These are phyloP conservation scores for Lachancea cidri DNA, from an alignment of 805 yeast species.

Conservation along the genomic window DNA sequence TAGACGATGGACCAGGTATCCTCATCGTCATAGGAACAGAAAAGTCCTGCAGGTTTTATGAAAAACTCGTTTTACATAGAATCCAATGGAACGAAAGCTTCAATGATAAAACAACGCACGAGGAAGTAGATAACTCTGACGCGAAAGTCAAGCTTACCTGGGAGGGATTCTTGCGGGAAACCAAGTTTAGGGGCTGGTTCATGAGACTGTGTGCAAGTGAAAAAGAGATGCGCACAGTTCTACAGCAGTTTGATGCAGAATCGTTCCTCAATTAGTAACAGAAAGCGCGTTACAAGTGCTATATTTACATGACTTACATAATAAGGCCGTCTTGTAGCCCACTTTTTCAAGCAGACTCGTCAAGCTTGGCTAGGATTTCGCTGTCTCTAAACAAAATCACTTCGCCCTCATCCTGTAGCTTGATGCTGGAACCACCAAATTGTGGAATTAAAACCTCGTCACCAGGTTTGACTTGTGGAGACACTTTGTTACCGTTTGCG, in stretches of 20 bases:
- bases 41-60: constrained; percentile 56
- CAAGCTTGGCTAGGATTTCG: constrained; percentile 91
- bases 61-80: constrained; percentile 53
- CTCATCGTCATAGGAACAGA: constrained; percentile 73
- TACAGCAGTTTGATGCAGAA: constrained; percentile 49
- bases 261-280: constrained; percentile 37
- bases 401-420: constrained; percentile 75
- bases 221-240: constrained; percentile 44
- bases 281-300: background rate
- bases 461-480: constrained; percentile 78
- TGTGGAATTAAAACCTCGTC: constrained; percentile 93
- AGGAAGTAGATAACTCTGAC: constrained; percentile 34
- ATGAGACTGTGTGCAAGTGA: constrained; percentile 48
- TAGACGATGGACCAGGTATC: constrained; percentile 43
- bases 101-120: constrained; percentile 27
- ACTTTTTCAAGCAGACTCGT: constrained; percentile 36
- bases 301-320: background rate
- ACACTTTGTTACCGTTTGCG: constrained; percentile 65
- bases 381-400: constrained; percentile 83
- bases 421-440: constrained; percentile 88
- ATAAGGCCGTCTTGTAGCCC: too few species aligned
- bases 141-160: constrained; percentile 53
- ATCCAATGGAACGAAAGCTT: constrained; percentile 65
- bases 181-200: constrained; percentile 66
- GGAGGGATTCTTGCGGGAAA: constrained; percentile 59